phyloP scores from a whole-genome alignment of 257 asterid species.

The Solanum habrochaites region DNA sequence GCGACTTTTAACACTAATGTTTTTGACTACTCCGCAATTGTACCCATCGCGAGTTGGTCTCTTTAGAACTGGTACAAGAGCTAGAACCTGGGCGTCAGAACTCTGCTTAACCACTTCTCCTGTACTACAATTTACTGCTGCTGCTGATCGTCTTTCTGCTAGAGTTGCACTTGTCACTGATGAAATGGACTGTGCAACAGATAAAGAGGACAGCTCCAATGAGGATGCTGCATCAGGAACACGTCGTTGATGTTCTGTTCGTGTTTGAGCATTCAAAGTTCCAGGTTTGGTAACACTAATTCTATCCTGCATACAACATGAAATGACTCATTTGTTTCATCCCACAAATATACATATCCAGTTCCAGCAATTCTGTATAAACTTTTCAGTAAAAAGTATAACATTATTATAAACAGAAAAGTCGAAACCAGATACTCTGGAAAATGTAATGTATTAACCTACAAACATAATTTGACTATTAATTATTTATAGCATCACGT shows the following conservation, averaged over 20 bases:
- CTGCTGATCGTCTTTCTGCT: slow-evolving; percentile 16
- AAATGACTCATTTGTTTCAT: not conserved
- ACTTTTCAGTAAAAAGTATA: not conserved
- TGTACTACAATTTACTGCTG: slow-evolving; percentile 18
- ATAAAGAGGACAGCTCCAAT: slow-evolving; percentile 31
- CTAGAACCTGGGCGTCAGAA: slow-evolving; percentile 17
- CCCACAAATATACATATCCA: not conserved
- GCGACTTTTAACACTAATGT: slow-evolving; percentile 95
- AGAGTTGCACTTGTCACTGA: slow-evolving; percentile 26
- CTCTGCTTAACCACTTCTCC: slow-evolving; percentile 26
- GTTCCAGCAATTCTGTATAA: not conserved
- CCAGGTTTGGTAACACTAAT: slow-evolving; percentile 9
- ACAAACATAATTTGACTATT: not conserved
- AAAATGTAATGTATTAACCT: not conserved
- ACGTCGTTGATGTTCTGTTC: slow-evolving; percentile 9
- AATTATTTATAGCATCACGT: not conserved
- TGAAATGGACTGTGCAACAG: slow-evolving; percentile 34
- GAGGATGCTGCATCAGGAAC: slow-evolving; percentile 19
- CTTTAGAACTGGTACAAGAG: slow-evolving; percentile 28
- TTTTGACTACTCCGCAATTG: slow-evolving; percentile 95
- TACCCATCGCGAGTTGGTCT: slow-evolving; percentile 61
- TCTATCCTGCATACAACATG: slow-evolving; percentile 32
- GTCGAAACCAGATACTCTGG: not conserved
- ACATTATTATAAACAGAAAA: not conserved
- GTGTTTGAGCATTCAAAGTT: slow-evolving; percentile 17